phyloP scores from a whole-genome alignment of 2,329 filamentous ascomycete genomes.

The Fusarium marasasianum region DNA sequence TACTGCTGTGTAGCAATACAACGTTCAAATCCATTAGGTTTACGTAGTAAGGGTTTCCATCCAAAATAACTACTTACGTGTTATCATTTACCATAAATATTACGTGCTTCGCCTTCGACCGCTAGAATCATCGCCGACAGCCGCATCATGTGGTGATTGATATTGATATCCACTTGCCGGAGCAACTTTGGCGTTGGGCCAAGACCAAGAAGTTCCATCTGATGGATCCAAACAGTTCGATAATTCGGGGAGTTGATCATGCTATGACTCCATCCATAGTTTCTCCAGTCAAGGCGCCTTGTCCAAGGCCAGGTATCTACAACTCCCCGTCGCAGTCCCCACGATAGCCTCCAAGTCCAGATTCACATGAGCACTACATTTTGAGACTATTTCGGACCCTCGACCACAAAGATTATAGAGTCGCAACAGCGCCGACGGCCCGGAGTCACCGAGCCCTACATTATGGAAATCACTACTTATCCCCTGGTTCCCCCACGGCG shows the following conservation, averaged over 20 bases:
- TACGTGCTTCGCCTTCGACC: not conserved
- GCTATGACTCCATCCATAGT: not conserved
- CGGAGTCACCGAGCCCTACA: constrained; percentile 19
- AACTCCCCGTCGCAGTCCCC: not conserved
- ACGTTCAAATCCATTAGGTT: not conserved
- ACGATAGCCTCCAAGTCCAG: not conserved
- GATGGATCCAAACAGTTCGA: not conserved
- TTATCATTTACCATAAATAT: not conserved
- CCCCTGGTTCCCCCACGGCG: not conserved
- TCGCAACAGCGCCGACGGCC: constrained; percentile 6
- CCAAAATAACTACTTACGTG: not conserved
- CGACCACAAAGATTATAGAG: not conserved
- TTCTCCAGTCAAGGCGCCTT: not conserved
- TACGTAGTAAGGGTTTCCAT: not conserved
- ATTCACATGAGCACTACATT: not conserved
- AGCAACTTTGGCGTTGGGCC: not conserved
- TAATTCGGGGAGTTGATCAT: constrained; percentile 31
- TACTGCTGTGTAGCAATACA: not conserved
- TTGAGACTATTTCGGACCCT: not conserved
- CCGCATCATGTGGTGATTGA: not conserved
- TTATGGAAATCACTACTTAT: not conserved
- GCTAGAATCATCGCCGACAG: not conserved
- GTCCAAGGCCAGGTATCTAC: not conserved
- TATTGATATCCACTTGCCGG: not conserved
- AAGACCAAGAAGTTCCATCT: not conserved